Evolutionary conservation across 495 filamentous ascomycete species (phyloP), one percentile per base, ranked within the genome.

Genomic region (Extremus antarcticus): DNA sequence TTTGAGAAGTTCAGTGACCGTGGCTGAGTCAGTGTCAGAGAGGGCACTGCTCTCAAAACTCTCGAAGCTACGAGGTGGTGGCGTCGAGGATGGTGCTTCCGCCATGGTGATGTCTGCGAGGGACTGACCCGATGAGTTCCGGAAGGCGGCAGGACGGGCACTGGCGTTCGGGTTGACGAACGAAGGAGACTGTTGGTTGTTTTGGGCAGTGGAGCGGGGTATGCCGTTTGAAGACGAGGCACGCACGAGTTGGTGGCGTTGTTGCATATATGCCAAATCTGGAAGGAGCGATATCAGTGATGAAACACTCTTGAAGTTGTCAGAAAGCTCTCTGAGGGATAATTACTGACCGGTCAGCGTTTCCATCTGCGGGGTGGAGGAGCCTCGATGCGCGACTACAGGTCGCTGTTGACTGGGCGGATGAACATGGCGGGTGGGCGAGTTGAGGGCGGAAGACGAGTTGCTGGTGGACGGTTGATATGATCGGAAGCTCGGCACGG

Each of bases 201-300:
- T 72, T 58, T 74, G 74, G 11, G 72, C 67, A 47, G 76, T 71
- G 20, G 71, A 67, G 56, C 63, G 73, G 4, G 76, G 75, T 25
- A 79, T 53, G 47, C 73, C 71, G 29, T 64, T 64, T 35, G 71
- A 66, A 25, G 58, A 57, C 50, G 64, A 78, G 21, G 73, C 70
- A 16, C 74, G 72, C 50, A 72, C 69, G 2, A 73, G 59, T 59
- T 71, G 76, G 56, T 85, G 81, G 46, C 77, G 77, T 67, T 84
- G 81, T 67, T 84, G 81, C 78, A 84, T 83, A 2, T 81, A 76
- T 43, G 82, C 82, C 29, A 84, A 64, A 62, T 84, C 82, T 71
- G 49, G 25, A 46, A 41, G 8, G 24, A 16, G 21, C 24, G 17
- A 43, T 35, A 38, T 61, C 40, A 60, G 56, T 40, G 35, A n/a